phyloP scores from a whole-genome alignment of 805 yeast genomes.

The Ogataea ganodermae region DNA sequence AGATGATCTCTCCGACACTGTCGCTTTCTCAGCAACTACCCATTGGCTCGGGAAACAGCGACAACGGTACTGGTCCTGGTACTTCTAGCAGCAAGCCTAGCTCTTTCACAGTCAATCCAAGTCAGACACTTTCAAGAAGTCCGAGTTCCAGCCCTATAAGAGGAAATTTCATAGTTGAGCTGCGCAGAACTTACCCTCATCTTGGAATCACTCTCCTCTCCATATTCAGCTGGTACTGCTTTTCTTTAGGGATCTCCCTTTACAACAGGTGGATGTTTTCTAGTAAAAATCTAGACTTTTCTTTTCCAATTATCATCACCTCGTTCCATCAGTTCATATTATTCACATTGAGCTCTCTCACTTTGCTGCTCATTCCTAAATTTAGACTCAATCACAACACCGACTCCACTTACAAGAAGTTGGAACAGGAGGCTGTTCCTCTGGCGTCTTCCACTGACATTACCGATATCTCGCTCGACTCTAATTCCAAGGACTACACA shows the following conservation, averaged over 20 bases:
- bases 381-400: constrained; percentile 42
- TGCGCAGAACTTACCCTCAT: constrained; percentile 30
- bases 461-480: neutral
- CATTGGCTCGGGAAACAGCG: no score
- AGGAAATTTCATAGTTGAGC: constrained; percentile 8
- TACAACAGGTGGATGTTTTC: constrained; percentile 99
- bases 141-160: neutral
- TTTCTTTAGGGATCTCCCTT: constrained; percentile 67
- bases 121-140: neutral
- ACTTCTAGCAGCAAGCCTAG: neutral
- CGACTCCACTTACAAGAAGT: constrained; percentile 2
- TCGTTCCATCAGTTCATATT: constrained; percentile 80
- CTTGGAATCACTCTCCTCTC: constrained; percentile 30
- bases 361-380: constrained; percentile 47
- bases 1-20: neutral
- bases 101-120: neutral
- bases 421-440: constrained; percentile 24
- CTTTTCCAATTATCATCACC: constrained; percentile 84
- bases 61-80: neutral
- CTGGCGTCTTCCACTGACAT: constrained; percentile 10
- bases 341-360: constrained; percentile 50
- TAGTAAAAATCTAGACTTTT: constrained; percentile 64
- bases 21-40: neutral
- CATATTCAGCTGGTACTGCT: constrained; percentile 58
- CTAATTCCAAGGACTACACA: constrained; percentile 8